Evolutionary conservation across 371 early-diverging fungal species (phyloP), one percentile per base, ranked within the genome.

Genomic region (Apophysomyces variabilis): DNA sequence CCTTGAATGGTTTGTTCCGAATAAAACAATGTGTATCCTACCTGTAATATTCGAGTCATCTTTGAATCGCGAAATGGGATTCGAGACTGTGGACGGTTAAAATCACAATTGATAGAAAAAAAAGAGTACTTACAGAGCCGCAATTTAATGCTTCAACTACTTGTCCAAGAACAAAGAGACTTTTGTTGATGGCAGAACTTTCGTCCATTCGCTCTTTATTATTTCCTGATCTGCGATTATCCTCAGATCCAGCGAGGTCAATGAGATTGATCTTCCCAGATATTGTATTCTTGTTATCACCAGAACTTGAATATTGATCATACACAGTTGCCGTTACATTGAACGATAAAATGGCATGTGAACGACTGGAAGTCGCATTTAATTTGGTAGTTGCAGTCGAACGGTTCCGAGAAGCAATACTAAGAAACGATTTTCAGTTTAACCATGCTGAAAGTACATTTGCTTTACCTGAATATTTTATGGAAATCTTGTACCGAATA

Each of bases 41-140:
- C 78, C 73, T 91, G 89, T 44, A 93, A 72, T 7, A 91, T 80
- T 11, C 91, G 75, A 18, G 93, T 93, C 82, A 93, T 85, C 69
- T 92, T 92, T 11, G 90, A 89, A 68, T 93, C 92, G 32, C 92
- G 74, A 77, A 87, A 92, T 16, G 92, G 92, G 11, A 93, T 82
- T 1, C 91, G 74, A 12, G 66, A 32, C 76, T 79, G 46, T 36
- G 64, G 12, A 5, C 7, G 16, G 61, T 32, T 60, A 56, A 41
- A 46, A 26, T 32, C 18, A 9, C 13, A 14, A 8, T 18, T 16
- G 11, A 41, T 60, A 11, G 11, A 14, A 5, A 9, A 18, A 18
- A 41, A 46, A 26, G 4, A 16, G 58, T 13, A 61, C 73, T 61
- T 68, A 80, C 81, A 21, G 82, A 76, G 1, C 87, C 85, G 0